phyloP scores from a whole-genome alignment of 2,329 filamentous ascomycete species.

The Beauveria asiatica region DNA sequence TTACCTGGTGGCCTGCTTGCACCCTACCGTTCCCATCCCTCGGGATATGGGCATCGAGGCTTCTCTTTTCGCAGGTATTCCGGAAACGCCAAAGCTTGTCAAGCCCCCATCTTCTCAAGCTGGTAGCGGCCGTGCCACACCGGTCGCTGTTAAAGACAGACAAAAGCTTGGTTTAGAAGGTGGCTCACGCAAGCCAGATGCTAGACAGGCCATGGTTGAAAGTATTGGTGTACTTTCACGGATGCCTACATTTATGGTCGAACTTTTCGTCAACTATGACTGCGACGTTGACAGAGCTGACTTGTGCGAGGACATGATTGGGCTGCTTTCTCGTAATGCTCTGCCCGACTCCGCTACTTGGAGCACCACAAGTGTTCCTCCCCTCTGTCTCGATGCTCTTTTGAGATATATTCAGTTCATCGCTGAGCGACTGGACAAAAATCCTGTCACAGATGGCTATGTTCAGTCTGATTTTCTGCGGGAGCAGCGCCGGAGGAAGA shows the following conservation, averaged over 20 bases:
- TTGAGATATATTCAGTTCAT: slow-evolving; percentile 88
- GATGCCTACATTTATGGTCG: slow-evolving; percentile 90
- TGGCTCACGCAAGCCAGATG: slow-evolving; percentile 84
- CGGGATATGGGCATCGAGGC: slow-evolving; percentile 85
- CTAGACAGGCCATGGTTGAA: slow-evolving; percentile 96
- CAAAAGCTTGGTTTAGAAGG: slow-evolving; percentile 90
- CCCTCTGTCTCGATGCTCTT: slow-evolving; percentile 84
- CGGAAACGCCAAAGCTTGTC: slow-evolving; percentile 78
- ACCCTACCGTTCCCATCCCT: slow-evolving; percentile 90
- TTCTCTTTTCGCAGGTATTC: slow-evolving; percentile 84
- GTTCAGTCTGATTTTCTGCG: slow-evolving; percentile 57
- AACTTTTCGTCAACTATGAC: slow-evolving; percentile 96
- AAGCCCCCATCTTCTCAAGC: slow-evolving; percentile 67
- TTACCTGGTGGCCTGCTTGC: slow-evolving; percentile 87
- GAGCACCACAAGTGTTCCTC: slow-evolving; percentile 97
- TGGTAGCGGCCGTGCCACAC: slow-evolving; percentile 76
- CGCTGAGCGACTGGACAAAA: slow-evolving; percentile 72
- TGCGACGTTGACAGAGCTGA: slow-evolving; percentile 88
- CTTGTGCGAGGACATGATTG: slow-evolving; percentile 91
- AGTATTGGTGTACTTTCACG: slow-evolving; percentile 84
- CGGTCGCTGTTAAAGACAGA: slow-evolving; percentile 83
- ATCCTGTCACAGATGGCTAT: slow-evolving; percentile 53
- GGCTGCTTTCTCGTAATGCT: slow-evolving; percentile 84
- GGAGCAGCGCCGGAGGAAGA: slow-evolving; percentile 71
- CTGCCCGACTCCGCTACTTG: slow-evolving; percentile 96